These are phyloP conservation scores for Psilocybe tampanensis DNA, from an alignment of 768 basidiomycete species.

Conservation along the genomic window DNA sequence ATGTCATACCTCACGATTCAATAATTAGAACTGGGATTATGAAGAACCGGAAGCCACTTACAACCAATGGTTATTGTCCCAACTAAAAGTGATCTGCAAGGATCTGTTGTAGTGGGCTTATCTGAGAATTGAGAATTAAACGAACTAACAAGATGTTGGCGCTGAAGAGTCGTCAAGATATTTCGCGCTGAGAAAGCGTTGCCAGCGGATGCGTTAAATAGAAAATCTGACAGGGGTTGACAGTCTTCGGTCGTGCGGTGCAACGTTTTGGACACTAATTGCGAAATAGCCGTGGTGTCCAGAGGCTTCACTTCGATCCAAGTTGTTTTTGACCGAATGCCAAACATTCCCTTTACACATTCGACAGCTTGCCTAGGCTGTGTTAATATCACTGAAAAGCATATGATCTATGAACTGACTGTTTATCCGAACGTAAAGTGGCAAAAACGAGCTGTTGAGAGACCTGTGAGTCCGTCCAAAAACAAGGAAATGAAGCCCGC, in stretches of 20 bases:
- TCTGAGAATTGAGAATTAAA: neutral
- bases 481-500: neutral
- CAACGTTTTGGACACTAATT: constrained; percentile 64
- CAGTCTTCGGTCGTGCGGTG: constrained; percentile 61
- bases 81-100: constrained; percentile 62
- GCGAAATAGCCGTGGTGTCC: constrained; percentile 53
- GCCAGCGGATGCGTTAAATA: constrained; percentile 61
- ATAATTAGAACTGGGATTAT: constrained; percentile 1
- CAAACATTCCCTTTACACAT: constrained; percentile 58
- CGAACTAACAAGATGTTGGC: constrained; percentile 58
- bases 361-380: constrained; percentile 45
- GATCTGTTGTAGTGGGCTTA: neutral
- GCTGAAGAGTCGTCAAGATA: constrained; percentile 62
- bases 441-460: constrained; percentile 58
- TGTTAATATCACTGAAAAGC: neutral
- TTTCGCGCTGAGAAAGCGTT: constrained; percentile 74
- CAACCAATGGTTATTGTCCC: constrained; percentile 69
- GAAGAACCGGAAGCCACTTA: constrained; percentile 32
- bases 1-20: constrained; percentile 51
- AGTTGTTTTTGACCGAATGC: constrained; percentile 55
- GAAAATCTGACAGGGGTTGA: constrained; percentile 51
- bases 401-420: constrained; percentile 30
- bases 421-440: constrained; percentile 58
- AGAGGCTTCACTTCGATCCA: constrained; percentile 72
- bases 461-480: neutral